A percentile compares a stretch with the other conserved stretches of the same genome.
Conservation (phyloP, 1,284 basidiomycete species). For the Neonothopanus nambi region DNA sequence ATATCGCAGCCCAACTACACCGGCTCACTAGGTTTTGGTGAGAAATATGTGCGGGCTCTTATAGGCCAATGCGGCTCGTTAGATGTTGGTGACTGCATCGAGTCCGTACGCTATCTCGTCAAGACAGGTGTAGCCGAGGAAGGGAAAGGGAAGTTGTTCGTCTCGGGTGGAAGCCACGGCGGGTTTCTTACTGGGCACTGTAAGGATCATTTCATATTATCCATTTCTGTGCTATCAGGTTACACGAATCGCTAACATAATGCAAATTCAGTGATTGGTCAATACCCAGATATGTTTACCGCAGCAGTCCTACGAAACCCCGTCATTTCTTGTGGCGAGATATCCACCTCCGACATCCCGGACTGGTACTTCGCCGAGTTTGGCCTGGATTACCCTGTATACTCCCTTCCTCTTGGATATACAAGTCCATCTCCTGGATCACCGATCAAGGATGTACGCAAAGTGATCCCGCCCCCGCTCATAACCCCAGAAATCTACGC, state of each 20-base stretch:
- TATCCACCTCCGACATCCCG: conserved; percentile 63
- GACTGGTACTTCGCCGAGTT: conserved; percentile 74
- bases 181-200: conserved; percentile 67
- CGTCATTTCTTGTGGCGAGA: conserved; percentile 60
- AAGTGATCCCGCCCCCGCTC: conserved; percentile 30
- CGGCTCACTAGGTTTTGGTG: conserved; percentile 65
- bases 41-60: conserved; percentile 36
- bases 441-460: conserved; percentile 7
- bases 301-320: conserved; percentile 70
- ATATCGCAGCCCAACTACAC: conserved; percentile 66
- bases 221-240: background rate
- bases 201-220: conserved; percentile 36
- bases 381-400: conserved; percentile 43
- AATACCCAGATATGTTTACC: conserved; percentile 59
- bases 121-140: conserved; percentile 45
- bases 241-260: conserved; percentile 3
- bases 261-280: conserved; percentile 53
- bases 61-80: conserved; percentile 63
- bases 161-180: conserved; percentile 73
- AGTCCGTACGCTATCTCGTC: conserved; percentile 51
- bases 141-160: conserved; percentile 50
- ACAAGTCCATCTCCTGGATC: conserved; percentile 10
- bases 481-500: conserved; percentile 47
- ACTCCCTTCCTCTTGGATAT: conserved; percentile 28
- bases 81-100: conserved; percentile 68